A percentile compares a stretch with the other conserved stretches of the same genome.
These are phyloP conservation scores for Thermomyces lanuginosus DNA, from an alignment of 2,329 filamentous ascomycete genomes.

Conservation along the genomic window DNA sequence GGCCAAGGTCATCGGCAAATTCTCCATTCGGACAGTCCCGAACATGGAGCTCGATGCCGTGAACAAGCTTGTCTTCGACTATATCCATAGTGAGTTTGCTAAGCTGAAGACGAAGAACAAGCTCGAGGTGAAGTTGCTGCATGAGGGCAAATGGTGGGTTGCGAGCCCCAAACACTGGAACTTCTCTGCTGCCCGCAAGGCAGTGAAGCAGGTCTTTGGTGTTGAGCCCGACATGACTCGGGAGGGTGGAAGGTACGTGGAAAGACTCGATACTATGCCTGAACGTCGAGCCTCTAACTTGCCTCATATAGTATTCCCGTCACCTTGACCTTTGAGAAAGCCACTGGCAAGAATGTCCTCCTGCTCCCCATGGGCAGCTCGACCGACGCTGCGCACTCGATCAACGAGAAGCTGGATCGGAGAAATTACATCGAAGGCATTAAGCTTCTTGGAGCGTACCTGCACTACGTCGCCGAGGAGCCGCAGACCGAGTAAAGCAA, in stretches of 20 bases:
- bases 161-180: constrained; percentile 98
- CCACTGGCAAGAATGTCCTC: constrained; percentile 93
- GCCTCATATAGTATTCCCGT: constrained; percentile 62
- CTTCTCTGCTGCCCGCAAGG: constrained; percentile 85
- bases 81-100: constrained; percentile 69
- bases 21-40: constrained; percentile 92
- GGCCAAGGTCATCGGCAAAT: constrained; percentile 94
- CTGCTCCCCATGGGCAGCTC: constrained; percentile 93
- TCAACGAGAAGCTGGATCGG: constrained; percentile 97
- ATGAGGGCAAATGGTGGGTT: constrained; percentile 97
- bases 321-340: constrained; percentile 91
- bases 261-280: constrained; percentile 1
- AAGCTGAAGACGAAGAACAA: constrained; percentile 87
- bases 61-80: constrained; percentile 68
- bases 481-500: too few relatives aligned
- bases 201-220: constrained; percentile 88
- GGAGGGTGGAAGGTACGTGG: constrained; percentile 67
- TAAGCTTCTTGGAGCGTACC: constrained; percentile 83
- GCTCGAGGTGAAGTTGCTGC: constrained; percentile 62
- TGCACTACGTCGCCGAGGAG: constrained; percentile 93
- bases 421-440: constrained; percentile 96
- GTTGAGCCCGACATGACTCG: constrained; percentile 88
- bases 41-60: constrained; percentile 91
- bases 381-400: constrained; percentile 89
- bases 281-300: constrained; percentile 10